These are phyloP conservation scores for Phytophthora crassamura DNA, from an alignment of 352 stramenopile species.

Conservation along the genomic window DNA sequence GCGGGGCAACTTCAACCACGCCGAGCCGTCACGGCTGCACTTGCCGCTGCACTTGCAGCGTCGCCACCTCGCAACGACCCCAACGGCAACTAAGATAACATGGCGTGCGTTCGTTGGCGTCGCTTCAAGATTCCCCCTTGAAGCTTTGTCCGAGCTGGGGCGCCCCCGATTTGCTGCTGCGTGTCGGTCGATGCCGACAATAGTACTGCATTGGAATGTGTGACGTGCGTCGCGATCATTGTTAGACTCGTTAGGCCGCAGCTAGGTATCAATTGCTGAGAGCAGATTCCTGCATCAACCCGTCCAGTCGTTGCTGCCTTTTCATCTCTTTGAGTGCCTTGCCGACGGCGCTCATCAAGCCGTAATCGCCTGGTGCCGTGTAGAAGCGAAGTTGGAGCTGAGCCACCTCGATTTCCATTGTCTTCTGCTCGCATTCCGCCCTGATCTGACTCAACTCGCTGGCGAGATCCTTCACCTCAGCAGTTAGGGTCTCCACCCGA, in stretches of 20 bases:
- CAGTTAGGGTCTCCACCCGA: conserved; percentile 26
- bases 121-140: conserved; percentile 11
- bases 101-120: neutral
- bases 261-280: no score
- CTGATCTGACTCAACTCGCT: conserved; percentile 17
- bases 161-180: no score
- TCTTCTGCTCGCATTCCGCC: conserved; percentile 39
- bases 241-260: no score
- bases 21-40: conserved; percentile 1
- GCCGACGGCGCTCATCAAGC: conserved; percentile 56
- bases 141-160: no score
- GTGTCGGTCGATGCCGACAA: no score
- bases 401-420: conserved; percentile 58
- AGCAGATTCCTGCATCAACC: no score
- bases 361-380: conserved; percentile 43
- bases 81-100: conserved; percentile 8
- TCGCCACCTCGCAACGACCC: no score
- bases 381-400: conserved; percentile 70
- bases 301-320: conserved; percentile 13
- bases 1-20: conserved; percentile 32
- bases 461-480: conserved; percentile 38
- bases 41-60: neutral
- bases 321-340: conserved; percentile 62
- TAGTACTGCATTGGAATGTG: no score
- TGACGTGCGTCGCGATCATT: no score